phyloP scores from a whole-genome alignment of 2,329 filamentous ascomycete species.

The Nannizzia gypsea region DNA sequence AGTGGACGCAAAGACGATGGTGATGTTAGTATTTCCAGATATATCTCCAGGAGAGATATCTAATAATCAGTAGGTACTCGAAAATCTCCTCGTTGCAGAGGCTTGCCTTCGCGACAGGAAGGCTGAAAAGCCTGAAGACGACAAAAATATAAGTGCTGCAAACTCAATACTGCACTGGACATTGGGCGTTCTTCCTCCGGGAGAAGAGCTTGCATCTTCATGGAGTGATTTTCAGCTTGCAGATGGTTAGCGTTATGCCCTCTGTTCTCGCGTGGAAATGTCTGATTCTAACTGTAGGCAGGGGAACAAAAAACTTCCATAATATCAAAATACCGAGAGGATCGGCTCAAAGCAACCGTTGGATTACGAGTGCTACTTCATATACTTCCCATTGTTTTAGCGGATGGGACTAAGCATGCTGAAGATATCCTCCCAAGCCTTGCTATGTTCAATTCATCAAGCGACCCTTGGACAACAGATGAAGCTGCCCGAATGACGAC shows the following conservation, averaged over 20 bases:
- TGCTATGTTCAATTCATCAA: conserved; percentile 23
- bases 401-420: conserved; percentile 16
- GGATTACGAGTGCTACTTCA: conserved; percentile 22
- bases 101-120: conserved; percentile 17
- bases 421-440: conserved; percentile 22
- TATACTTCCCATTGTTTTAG: conserved; percentile 15
- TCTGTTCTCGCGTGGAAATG: not conserved
- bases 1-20: conserved; percentile 16
- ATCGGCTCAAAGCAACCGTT: conserved; percentile 20
- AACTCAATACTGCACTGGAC: conserved; percentile 26
- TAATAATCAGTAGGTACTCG: conserved; percentile 19
- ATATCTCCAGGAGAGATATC: not conserved
- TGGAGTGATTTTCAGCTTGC: conserved; percentile 20
- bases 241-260: conserved; percentile 8
- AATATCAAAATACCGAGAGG: conserved; percentile 17
- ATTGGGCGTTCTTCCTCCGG: conserved; percentile 22
- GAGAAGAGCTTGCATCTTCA: conserved; percentile 21
- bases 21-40: conserved; percentile 16
- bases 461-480: conserved; percentile 28
- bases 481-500: conserved; percentile 15
- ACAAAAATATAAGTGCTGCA: conserved; percentile 16
- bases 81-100: conserved; percentile 23
- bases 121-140: conserved; percentile 15
- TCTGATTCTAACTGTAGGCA: not conserved
- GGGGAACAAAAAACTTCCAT: not conserved